A percentile compares a stretch with the other conserved stretches of the same genome.
Evolutionary conservation across 1,139 yeast species (phyloP).

Genomic region (Zygosaccharomyces pseudobailii): DNA sequence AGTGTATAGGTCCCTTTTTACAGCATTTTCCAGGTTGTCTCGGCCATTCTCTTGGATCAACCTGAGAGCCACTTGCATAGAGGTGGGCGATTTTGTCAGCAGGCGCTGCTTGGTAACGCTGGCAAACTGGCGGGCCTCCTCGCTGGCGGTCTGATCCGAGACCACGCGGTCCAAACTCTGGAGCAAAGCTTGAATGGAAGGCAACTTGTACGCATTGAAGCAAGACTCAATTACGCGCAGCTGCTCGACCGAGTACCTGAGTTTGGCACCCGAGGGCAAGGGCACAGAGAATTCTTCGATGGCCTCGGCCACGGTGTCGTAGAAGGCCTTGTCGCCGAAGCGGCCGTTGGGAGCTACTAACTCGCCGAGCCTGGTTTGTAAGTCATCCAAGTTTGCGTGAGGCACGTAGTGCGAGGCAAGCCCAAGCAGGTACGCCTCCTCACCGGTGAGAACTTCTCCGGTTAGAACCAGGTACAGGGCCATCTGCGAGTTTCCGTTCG

Average conservation of each 20-base stretch:
- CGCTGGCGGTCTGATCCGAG: constrained; percentile 18
- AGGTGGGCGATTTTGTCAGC: constrained; percentile 58
- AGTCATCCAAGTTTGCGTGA: constrained; percentile 53
- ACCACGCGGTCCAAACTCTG: constrained; percentile 44
- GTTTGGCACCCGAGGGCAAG: constrained; percentile 54
- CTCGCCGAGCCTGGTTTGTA: constrained; percentile 61
- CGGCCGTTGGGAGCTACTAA: constrained; percentile 24
- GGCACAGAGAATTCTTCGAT: constrained; percentile 74
- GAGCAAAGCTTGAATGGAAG: constrained; percentile 59
- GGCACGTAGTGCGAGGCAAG: constrained; percentile 88
- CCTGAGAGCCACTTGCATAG: constrained; percentile 69
- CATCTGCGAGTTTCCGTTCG: constrained; percentile 57
- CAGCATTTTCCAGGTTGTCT: constrained; percentile 58
- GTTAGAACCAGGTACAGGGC: constrained; percentile 87
- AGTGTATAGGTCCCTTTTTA: constrained; percentile 67
- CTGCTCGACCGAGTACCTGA: constrained; percentile 50
- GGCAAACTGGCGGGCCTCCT: constrained; percentile 69
- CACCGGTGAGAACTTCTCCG: constrained; percentile 71
- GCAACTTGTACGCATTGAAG: constrained; percentile 45
- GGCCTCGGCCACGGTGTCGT: constrained; percentile 55
- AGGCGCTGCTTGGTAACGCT: constrained; percentile 51
- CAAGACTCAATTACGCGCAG: constrained; percentile 62
- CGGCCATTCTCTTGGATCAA: constrained; percentile 60
- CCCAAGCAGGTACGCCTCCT: constrained; percentile 77
- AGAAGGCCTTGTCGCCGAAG: constrained; percentile 17